Conservation (phyloP, 306 rosid genomes). For the Vicia faba region DNA sequence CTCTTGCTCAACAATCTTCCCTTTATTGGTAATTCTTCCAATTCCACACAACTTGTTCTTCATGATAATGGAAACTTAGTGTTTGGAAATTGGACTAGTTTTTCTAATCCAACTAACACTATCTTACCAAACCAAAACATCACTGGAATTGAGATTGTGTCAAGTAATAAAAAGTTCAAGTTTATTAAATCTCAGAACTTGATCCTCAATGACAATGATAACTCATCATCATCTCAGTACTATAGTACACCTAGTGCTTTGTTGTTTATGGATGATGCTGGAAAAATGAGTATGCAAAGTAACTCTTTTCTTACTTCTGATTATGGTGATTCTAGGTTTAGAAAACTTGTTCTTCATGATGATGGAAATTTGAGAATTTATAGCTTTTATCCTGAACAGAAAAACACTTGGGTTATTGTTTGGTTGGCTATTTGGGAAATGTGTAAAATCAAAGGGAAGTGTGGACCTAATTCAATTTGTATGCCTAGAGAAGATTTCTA, state of each 20-base stretch:
- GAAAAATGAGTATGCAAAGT: conserved; percentile 40
- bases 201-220: conserved; percentile 24
- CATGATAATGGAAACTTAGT: conserved; percentile 44
- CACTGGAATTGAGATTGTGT: conserved; percentile 6
- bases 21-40: conserved; percentile 14
- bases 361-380: conserved; percentile 74
- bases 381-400: conserved; percentile 45
- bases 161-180: conserved; percentile 49
- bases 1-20: conserved; percentile 39
- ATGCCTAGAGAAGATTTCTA: conserved; percentile 44
- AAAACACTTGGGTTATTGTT: conserved; percentile 50
- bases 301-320: conserved; percentile 51
- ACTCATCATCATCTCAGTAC: conserved; percentile 22
- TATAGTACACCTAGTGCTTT: conserved; percentile 23
- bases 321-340: conserved; percentile 44
- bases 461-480: conserved; percentile 68
- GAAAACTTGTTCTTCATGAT: conserved; percentile 61
- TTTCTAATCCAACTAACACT: conserved; percentile 59
- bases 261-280: conserved; percentile 31
- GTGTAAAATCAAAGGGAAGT: conserved; percentile 56
- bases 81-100: conserved; percentile 61
- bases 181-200: conserved; percentile 33
- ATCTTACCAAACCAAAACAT: conserved; percentile 59
- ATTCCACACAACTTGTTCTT: conserved; percentile 47
- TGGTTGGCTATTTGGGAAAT: conserved; percentile 60